phyloP scores from a whole-genome alignment of 2,329 filamentous ascomycete species.

The Paraphoma chrysanthemicola region DNA sequence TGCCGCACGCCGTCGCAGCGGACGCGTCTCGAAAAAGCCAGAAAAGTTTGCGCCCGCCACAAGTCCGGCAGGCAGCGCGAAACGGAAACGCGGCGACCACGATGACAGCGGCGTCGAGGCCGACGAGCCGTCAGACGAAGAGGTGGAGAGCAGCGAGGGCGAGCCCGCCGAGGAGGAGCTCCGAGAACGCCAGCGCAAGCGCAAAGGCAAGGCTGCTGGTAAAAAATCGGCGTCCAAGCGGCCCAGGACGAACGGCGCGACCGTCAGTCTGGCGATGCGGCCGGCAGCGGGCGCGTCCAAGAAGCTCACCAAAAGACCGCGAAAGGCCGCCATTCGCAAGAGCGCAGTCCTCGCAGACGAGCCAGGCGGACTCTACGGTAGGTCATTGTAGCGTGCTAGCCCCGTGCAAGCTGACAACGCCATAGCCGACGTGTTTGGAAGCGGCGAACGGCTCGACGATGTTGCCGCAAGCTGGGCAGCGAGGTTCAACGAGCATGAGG shows the following conservation, averaged over 20 bases:
- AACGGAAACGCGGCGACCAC: slow-evolving; percentile 45
- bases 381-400: not conserved
- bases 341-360: slow-evolving; percentile 59
- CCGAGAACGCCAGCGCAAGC: slow-evolving; percentile 43
- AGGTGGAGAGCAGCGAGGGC: slow-evolving; percentile 42
- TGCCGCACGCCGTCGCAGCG: slow-evolving; percentile 47
- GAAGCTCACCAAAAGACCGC: slow-evolving; percentile 49
- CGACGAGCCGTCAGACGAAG: slow-evolving; percentile 35
- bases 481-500: slow-evolving; percentile 62
- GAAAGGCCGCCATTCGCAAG: slow-evolving; percentile 60
- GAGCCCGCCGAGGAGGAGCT: slow-evolving; percentile 51
- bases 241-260: slow-evolving; percentile 61
- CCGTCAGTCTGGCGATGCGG: slow-evolving; percentile 61
- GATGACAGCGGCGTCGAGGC: slow-evolving; percentile 39
- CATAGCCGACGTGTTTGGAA: slow-evolving; percentile 66
- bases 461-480: slow-evolving; percentile 65
- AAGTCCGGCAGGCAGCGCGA: slow-evolving; percentile 39
- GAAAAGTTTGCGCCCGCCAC: slow-evolving; percentile 39
- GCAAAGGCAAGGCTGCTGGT: slow-evolving; percentile 33
- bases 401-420: too few species aligned
- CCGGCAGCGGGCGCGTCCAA: slow-evolving; percentile 51
- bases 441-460: slow-evolving; percentile 61
- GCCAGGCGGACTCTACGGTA: slow-evolving; percentile 65
- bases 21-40: slow-evolving; percentile 50
- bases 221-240: slow-evolving; percentile 58